A percentile compares a stretch with the other conserved stretches of the same genome.
Evolutionary conservation across 2,329 filamentous ascomycete species (phyloP).

Genomic region (Orbilia brochopaga): DNA sequence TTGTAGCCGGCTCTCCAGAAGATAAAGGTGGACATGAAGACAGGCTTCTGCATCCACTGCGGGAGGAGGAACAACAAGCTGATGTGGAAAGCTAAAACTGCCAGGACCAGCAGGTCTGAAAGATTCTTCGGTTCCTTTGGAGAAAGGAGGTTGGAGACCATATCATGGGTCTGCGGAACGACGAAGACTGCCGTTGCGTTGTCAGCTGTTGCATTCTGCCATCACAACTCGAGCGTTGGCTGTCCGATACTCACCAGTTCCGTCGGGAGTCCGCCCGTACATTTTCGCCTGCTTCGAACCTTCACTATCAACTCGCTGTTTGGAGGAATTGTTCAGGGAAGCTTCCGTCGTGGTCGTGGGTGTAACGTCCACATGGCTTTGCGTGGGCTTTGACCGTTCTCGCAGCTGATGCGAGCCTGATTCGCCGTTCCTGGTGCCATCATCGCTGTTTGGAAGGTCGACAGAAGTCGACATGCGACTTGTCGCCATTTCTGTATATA

Average conservation of each 20-base stretch:
- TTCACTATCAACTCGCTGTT: slow-evolving; percentile 22
- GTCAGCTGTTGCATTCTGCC: slow-evolving; percentile 49
- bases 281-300: slow-evolving; percentile 67
- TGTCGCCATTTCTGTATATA: slow-evolving; percentile 10
- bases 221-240: slow-evolving; percentile 26
- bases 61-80: slow-evolving; percentile 76
- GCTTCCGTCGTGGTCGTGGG: slow-evolving; percentile 6
- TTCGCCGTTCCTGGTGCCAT: slow-evolving; percentile 8
- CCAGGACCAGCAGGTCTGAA: slow-evolving; percentile 80
- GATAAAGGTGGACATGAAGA: slow-evolving; percentile 82
- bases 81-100: slow-evolving; percentile 77
- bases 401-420: slow-evolving; percentile 24
- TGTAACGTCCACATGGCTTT: slow-evolving; percentile 8
- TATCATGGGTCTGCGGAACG: slow-evolving; percentile 95
- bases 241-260: slow-evolving; percentile 71
- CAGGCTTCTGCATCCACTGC: slow-evolving; percentile 70
- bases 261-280: slow-evolving; percentile 86
- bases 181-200: slow-evolving; percentile 75
- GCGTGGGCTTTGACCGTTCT: slow-evolving; percentile 28
- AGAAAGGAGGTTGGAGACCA: slow-evolving; percentile 96
- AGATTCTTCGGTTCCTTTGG: slow-evolving; percentile 94
- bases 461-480: slow-evolving; percentile 11
- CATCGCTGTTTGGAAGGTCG: slow-evolving; percentile 26
- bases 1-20: slow-evolving; percentile 96
- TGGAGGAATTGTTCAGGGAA: not conserved